phyloP scores from a whole-genome alignment of 1,284 basidiomycete species.

The Fomitopsis betulina region DNA sequence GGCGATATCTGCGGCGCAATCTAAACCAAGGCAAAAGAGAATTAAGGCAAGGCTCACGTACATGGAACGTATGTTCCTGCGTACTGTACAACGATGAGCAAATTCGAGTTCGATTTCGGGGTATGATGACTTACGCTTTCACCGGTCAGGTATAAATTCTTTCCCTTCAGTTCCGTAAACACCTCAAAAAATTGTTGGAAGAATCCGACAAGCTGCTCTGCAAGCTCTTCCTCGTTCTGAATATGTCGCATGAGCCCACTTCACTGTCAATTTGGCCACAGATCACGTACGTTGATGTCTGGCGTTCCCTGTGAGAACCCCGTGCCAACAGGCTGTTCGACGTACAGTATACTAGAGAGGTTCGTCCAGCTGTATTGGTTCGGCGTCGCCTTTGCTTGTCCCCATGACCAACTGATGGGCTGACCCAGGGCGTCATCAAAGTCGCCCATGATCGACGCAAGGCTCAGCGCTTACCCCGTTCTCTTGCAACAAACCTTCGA shows the following conservation, averaged over 20 bases:
- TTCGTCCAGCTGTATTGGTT: slow-evolving; percentile 83
- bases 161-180: slow-evolving; percentile 65
- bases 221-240: slow-evolving; percentile 64
- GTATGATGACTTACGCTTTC: slow-evolving; percentile 54
- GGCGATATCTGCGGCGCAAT: slow-evolving; percentile 52
- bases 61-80: slow-evolving; percentile 60
- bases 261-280: slow-evolving; percentile 10
- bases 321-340: slow-evolving; percentile 83
- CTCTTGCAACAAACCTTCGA: slow-evolving; percentile 78
- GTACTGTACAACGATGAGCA: slow-evolving; percentile 33
- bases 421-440: slow-evolving; percentile 22
- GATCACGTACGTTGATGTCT: slow-evolving; percentile 46
- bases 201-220: slow-evolving; percentile 61
- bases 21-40: neutral
- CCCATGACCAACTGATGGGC: slow-evolving; percentile 66
- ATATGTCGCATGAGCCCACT: neutral
- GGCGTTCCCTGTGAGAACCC: slow-evolving; percentile 76
- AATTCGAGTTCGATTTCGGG: neutral
- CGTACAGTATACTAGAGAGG: slow-evolving; percentile 72
- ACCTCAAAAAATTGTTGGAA: slow-evolving; percentile 72
- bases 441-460: neutral
- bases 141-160: slow-evolving; percentile 63
- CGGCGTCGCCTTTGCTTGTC: slow-evolving; percentile 57
- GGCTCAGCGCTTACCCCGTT: slow-evolving; percentile 57
- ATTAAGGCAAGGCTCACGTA: slow-evolving; percentile 19